Evolutionary conservation across 2,329 filamentous ascomycete species (phyloP).

Genomic region (Bipolaris cookei): DNA sequence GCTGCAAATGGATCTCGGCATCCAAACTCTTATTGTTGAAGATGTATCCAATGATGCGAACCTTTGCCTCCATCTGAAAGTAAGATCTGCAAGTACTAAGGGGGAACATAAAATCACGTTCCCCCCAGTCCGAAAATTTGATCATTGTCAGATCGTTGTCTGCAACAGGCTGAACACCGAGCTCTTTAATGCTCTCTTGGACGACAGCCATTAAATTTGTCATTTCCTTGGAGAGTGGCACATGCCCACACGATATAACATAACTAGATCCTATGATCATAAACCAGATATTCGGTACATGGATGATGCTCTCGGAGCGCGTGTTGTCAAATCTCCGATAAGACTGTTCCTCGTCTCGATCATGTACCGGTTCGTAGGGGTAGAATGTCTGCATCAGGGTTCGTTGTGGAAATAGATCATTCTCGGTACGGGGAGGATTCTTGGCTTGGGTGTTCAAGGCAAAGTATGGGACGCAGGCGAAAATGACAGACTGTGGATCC

Average conservation of each 20-base stretch:
- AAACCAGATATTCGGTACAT: constrained; percentile 43
- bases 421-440: not conserved
- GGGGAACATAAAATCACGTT: constrained; percentile 31
- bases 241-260: constrained; percentile 40
- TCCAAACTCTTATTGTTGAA: not conserved
- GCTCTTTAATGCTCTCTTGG: constrained; percentile 27
- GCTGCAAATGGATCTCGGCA: constrained; percentile 16
- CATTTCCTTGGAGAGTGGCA: constrained; percentile 28
- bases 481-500: constrained; percentile 35
- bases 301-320: constrained; percentile 25
- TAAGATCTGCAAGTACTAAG: constrained; percentile 33
- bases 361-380: constrained; percentile 39
- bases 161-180: not conserved
- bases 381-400: constrained; percentile 45
- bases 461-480: constrained; percentile 41
- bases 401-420: constrained; percentile 26
- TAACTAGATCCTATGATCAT: constrained; percentile 34
- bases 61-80: constrained; percentile 41
- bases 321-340: constrained; percentile 33
- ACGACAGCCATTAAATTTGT: constrained; percentile 36
- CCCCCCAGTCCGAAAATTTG: constrained; percentile 30
- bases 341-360: constrained; percentile 41
- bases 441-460: constrained; percentile 20
- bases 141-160: constrained; percentile 22
- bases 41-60: constrained; percentile 26